Conservation (phyloP, 176 grass and related monocot species). For the Carex myosuroides region DNA sequence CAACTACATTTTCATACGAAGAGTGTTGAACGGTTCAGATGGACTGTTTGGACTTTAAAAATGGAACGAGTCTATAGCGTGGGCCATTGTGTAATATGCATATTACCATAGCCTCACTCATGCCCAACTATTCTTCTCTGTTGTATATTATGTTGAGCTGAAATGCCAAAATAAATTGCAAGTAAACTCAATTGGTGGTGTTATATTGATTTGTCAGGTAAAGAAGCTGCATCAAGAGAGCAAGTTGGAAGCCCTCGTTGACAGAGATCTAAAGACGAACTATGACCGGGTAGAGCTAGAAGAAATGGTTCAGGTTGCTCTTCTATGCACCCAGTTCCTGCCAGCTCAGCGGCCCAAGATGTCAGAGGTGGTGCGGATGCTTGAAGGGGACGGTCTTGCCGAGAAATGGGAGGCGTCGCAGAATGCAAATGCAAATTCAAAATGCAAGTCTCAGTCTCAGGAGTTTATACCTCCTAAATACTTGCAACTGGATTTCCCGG, state of each 20-base stretch:
- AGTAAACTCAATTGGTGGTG: not conserved
- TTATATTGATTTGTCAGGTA: slow-evolving; percentile 33
- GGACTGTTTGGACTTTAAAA: too few relatives aligned
- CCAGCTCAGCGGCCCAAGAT: slow-evolving; percentile 56
- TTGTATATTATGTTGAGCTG: not conserved
- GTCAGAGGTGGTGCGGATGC: slow-evolving; percentile 62
- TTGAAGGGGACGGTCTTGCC: slow-evolving; percentile 48
- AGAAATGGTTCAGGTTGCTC: slow-evolving; percentile 63
- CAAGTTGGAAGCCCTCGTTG: slow-evolving; percentile 42
- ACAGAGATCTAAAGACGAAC: slow-evolving; percentile 35
- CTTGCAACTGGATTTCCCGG: slow-evolving; percentile 14
- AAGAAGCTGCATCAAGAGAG: slow-evolving; percentile 55
- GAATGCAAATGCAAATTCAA: slow-evolving; percentile 23
- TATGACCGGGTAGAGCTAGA: slow-evolving; percentile 43
- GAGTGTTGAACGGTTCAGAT: too few relatives aligned
- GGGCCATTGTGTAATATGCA: too few relatives aligned
- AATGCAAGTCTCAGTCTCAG: not conserved
- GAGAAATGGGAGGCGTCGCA: slow-evolving; percentile 66
- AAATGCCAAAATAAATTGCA: not conserved
- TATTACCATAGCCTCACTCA: too few relatives aligned
- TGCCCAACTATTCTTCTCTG: not conserved
- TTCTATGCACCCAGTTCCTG: slow-evolving; percentile 63
- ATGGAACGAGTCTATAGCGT: too few relatives aligned
- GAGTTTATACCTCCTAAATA: slow-evolving; percentile 36
- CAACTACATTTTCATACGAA: too few relatives aligned